Conservation (phyloP, 345 rosid genomes). For the Adansonia digitata region DNA sequence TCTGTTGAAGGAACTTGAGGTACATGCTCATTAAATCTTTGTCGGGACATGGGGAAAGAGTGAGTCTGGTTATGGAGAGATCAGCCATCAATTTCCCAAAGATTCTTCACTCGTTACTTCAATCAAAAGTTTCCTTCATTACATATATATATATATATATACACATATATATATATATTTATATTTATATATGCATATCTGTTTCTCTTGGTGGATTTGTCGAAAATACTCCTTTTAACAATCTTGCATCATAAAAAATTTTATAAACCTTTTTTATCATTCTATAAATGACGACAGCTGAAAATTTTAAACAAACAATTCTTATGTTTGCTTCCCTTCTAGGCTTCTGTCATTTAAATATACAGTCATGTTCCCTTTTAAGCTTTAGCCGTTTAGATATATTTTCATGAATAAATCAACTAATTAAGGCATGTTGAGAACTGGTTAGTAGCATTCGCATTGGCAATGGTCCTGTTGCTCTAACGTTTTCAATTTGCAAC, state of each 20-base stretch:
- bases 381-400: not conserved
- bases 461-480: not conserved
- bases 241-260: not conserved
- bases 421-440: not conserved
- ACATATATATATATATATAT: not conserved
- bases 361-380: not conserved
- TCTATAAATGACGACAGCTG: not conserved
- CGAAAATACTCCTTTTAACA: not conserved
- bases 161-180: no score
- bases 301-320: not conserved
- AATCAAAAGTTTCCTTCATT: not conserved
- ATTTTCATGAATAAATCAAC: not conserved
- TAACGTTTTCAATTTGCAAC: not conserved
- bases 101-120: not conserved
- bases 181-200: not conserved
- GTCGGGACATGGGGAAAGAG: not conserved
- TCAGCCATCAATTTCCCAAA: conserved; percentile 6
- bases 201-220: not conserved
- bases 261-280: no score
- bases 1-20: conserved; percentile 77
- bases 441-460: not conserved
- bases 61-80: not conserved
- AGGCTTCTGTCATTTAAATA: no score
- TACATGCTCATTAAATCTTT: conserved; percentile 22
- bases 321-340: not conserved